Evolutionary conservation across 441 rosid species (phyloP).

Genomic region (Euphorbia celastroides): DNA sequence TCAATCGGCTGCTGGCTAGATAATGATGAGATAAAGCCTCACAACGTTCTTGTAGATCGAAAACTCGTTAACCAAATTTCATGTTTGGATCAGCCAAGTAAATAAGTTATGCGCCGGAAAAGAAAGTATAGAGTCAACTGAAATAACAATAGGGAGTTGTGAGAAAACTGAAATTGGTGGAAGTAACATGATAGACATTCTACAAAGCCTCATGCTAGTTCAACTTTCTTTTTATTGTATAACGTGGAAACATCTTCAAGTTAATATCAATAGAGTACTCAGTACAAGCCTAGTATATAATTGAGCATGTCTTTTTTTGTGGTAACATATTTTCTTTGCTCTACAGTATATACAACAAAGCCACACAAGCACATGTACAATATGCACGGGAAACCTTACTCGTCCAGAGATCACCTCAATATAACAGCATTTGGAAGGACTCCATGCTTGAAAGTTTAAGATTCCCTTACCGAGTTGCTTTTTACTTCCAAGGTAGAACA

Average conservation of each 20-base stretch:
- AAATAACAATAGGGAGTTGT: too few species aligned
- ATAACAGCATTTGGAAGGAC: not conserved
- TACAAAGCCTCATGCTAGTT: too few species aligned
- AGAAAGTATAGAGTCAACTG: too few species aligned
- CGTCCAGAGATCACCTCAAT: not conserved
- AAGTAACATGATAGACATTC: too few species aligned
- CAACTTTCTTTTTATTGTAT: not conserved
- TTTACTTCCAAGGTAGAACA: not conserved
- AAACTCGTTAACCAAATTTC: too few species aligned
- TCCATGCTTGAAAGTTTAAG: not conserved
- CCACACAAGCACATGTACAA: not conserved
- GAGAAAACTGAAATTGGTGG: too few species aligned
- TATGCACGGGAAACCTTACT: not conserved
- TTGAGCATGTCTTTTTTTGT: too few species aligned
- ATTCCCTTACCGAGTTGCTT: not conserved
- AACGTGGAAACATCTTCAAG: not conserved
- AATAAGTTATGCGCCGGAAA: too few species aligned
- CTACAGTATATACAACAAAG: not conserved
- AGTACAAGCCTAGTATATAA: not conserved
- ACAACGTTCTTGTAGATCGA: too few species aligned
- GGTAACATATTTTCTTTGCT: not conserved
- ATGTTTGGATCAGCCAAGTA: too few species aligned
- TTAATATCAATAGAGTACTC: not conserved
- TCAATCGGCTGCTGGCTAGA: too few species aligned
- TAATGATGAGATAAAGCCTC: too few species aligned